Base-by-base conservation (phyloP, 768 basidiomycete genomes). In the Pleurotus tuoliensis region DNA sequence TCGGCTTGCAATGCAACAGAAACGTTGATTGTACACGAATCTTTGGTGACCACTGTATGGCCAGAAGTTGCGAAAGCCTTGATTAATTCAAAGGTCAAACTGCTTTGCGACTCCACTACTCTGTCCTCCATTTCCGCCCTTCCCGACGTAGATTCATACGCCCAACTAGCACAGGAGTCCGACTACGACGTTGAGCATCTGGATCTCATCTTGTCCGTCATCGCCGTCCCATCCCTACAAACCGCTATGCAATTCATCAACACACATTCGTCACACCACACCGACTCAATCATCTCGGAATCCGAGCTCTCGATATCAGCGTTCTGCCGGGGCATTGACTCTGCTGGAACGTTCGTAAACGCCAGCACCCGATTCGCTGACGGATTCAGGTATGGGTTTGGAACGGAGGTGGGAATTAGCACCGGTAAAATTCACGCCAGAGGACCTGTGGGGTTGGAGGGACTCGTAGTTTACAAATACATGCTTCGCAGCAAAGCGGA, bases 341-440 rank as follows among this genome's bases (percentile, higher is more conserved):
- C 90, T 0, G 90, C 96, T 0, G 92, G 94, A 27, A 92, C 92
- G 4, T 99, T 89, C 64, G 82, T 96, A 58, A 98, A 99, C 64
- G 95, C 95, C 5, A 93, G 90, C 65, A 98, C 97, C 8, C 82
- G 97, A 38, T 98, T 99, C 68, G 88, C 95, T 0, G 97, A 99
- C 69, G 96, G 97, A 11, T 97, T 95, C 72, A 74, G 96, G 58
- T 98, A 94, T 67, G 97, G 97, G 0, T 94, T 97, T 62, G 97
- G 97, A 2, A 95, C 97, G 4, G 97, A 98, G 71, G 96, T 99
- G 0, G 97, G 97, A 7, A 97, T 99, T 65, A 91, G 90, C 68
- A 99, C 97, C 0, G 95, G 96, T 1, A 86, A 91, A 66, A 96
- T 97, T 56, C 97, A 99, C 66, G 95, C 97, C 13, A 80, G 96